A percentile compares a stretch with the other conserved stretches of the same genome.
Evolutionary conservation across 108 stramenopile species (phyloP).

Genomic region (Stephanodiscus minutulus): DNA sequence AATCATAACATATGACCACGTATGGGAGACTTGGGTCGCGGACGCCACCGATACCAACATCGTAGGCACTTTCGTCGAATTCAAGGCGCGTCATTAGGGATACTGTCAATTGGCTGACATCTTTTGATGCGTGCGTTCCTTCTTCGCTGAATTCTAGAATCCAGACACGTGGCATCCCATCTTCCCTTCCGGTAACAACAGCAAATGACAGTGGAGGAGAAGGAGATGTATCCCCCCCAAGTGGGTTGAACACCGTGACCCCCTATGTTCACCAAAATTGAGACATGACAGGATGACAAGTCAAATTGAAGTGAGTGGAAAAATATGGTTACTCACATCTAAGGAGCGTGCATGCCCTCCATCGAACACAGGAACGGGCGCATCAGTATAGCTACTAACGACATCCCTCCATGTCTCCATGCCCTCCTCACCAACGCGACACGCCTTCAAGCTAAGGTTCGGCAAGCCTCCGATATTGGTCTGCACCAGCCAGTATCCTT

Average conservation of each 20-base stretch:
- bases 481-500: conserved; percentile 68
- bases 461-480: conserved; percentile 63
- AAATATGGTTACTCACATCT: conserved; percentile 20
- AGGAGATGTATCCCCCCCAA: not conserved
- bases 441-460: conserved; percentile 76
- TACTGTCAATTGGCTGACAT: conserved; percentile 48
- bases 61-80: conserved; percentile 85
- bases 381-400: conserved; percentile 34
- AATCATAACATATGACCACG: conserved; percentile 83
- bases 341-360: conserved; percentile 62
- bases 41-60: conserved; percentile 67
- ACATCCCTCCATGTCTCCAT: conserved; percentile 46
- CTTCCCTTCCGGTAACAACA: conserved; percentile 66
- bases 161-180: conserved; percentile 78
- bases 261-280: conserved; percentile 2
- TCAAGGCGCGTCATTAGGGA: conserved; percentile 43
- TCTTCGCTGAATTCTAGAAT: conserved; percentile 47
- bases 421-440: conserved; percentile 52
- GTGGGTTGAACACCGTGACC: conserved; percentile 54
- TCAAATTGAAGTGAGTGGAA: not conserved
- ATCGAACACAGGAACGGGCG: conserved; percentile 53
- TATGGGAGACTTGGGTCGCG: conserved; percentile 71
- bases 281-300: not conserved
- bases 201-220: conserved; percentile 51
- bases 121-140: conserved; percentile 38